Base-by-base conservation (phyloP, 139 green algal species). In the Yamagishiella unicocca region DNA sequence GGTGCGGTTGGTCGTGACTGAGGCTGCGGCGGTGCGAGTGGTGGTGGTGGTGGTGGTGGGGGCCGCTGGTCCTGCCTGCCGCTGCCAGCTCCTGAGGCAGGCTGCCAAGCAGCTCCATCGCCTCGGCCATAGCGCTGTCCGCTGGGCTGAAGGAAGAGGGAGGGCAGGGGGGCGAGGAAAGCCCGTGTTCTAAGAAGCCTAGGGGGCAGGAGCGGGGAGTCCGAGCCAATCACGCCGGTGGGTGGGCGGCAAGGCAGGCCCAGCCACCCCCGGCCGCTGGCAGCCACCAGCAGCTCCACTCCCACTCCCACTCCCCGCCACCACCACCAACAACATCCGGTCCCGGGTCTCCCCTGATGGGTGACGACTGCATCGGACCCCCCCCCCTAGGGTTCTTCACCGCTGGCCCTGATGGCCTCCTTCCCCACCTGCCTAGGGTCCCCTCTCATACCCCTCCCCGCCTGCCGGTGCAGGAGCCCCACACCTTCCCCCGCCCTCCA, bases 81-180 rank as follows among this genome's bases (percentile, higher is more conserved):
- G 45, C 4, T 10, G 3, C 64, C 42, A 71, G 31, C 62, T 50
- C 43, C 24, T 25, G 37, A 22, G 80, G 62, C 31, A 86, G 80
- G 62, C 37, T 76, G 27, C 64, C 79, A 61, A 85, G 61, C 38
- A 85, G 61, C 2, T 42, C 79, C 40, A 85, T 12, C 37, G 79
- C 79, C 61, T 85, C 61, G 29, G 58, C 79, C 19, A 85, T 38
- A 0, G 79, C 61, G 27, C 61, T 38, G 17, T 85, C 61, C 1
- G 27, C 2, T 1, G 58, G 7, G 17, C 40, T 61, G 72, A 3
- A n/a, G n/a, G n/a, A n/a, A n/a, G n/a, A n/a, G n/a, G n/a, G n/a
- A n/a, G n/a, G n/a, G 72, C 2, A 40, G 71, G 45, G 72, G 29
- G n/a, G 22, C 29, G 17, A 58, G 17, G 50, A 58, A 58, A 58